Evolutionary conservation across 352 stramenopile genomes (phyloP), one percentile per base, ranked within the genome.

Genomic region (Globisporangium polare): DNA sequence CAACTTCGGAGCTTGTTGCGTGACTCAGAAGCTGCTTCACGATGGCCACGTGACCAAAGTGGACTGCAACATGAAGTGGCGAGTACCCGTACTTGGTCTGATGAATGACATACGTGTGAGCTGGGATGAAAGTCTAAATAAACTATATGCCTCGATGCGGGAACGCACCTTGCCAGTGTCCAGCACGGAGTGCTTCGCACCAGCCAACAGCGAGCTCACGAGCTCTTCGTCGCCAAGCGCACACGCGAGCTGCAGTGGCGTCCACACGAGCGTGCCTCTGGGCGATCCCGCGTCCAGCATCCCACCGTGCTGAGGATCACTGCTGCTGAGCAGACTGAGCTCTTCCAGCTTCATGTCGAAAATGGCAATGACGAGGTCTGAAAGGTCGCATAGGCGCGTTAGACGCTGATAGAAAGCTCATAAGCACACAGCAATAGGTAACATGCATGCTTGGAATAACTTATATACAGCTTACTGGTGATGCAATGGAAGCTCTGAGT

Each of bases 241-340:
- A 52, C 80, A 89, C 2, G 80, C 83, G n/a, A 84, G 90, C 53
- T 93, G 83, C 39, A 95, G 67, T 18, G 83, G 71, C 57, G 86
- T 92, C 86, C 86, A 94, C 9, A 69, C 63, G 8, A 90, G 56
- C 0, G 70, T 75, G 7, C 85, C 83, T 1, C 69, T 71, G 0
- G 80, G 86, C 1, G 78, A 90, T 0, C 81, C 77, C 8, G 78
- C 83, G 55, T 92, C 81, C 12, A 92, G 56, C 10, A 71, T 54
- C 2, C 53, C 43, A 17, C 65, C 47, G 22, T 42, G 22, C 71
- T 65, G 17, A 35, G 41, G 20, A 20, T 53, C 52, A 2, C 39
- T 22, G 57, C 20, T 79, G 65, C 51, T 58, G 4, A 78, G 65
- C 12, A 86, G 33, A 1, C 64, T 58, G 37, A 90, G 67, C n/a